These are phyloP conservation scores for Phalaenopsis hybrid DNA, from an alignment of 116 monocot genomes.

Conservation along the genomic window DNA sequence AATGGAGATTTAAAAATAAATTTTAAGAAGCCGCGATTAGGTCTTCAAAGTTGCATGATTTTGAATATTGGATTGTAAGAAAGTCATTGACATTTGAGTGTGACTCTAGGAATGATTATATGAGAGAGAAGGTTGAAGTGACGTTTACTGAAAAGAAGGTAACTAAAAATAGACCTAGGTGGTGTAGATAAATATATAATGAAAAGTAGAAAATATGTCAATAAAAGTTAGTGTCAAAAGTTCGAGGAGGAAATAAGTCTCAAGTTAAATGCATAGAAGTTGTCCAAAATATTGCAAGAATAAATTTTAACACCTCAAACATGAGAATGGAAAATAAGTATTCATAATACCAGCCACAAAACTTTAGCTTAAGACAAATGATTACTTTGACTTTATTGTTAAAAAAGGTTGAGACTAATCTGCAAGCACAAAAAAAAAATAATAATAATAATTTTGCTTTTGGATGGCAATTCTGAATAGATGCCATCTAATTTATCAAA, in stretches of 20 bases:
- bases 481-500: not conserved
- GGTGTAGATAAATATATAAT: not conserved
- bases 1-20: no score
- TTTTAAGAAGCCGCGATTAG: no score
- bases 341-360: not conserved
- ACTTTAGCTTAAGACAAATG: not conserved
- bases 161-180: not conserved
- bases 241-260: not conserved
- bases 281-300: not conserved
- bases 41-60: no score
- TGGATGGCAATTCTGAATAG: not conserved
- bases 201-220: not conserved
- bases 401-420: not conserved
- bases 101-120: not conserved
- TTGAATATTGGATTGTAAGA: not conserved
- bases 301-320: not conserved
- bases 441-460: not conserved
- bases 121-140: not conserved
- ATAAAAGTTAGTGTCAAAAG: not conserved
- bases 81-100: not conserved
- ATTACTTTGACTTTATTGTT: not conserved
- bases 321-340: not conserved
- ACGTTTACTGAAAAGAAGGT: not conserved
- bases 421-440: not conserved
- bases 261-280: not conserved